Conservation (phyloP, 2,329 filamentous ascomycete species). For the Trichoderma simmonsii region DNA sequence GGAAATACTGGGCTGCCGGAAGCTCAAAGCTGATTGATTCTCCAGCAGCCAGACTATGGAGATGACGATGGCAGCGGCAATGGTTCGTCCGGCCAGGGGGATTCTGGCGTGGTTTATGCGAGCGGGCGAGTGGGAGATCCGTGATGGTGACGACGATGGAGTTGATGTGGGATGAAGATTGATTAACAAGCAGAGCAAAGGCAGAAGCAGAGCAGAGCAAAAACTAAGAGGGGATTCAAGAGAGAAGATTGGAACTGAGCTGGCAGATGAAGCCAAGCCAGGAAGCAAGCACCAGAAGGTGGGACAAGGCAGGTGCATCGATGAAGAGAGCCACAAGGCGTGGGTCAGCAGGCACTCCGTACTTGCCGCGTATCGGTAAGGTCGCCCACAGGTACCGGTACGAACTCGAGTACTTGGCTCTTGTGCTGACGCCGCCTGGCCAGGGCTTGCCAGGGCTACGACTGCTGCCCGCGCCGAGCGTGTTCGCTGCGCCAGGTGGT, state of each 20-base stretch:
- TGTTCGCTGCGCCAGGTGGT: not conserved
- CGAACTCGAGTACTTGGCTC: not conserved
- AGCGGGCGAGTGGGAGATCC: not conserved
- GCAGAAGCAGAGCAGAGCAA: not conserved
- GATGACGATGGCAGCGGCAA: not conserved
- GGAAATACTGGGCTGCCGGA: constrained; percentile 8
- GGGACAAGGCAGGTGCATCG: constrained; percentile 11
- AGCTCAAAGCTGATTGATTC: constrained; percentile 13
- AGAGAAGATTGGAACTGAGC: not conserved
- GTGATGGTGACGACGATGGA: not conserved
- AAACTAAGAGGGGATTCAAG: not conserved
- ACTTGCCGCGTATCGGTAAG: constrained; percentile 10
- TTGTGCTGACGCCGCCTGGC: not conserved
- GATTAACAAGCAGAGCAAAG: not conserved
- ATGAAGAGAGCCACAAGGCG: not conserved
- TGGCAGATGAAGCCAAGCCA: not conserved
- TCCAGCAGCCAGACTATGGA: constrained; percentile 11
- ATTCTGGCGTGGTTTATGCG: not conserved
- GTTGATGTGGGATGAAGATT: not conserved
- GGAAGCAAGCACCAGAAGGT: not conserved
- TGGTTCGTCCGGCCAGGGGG: not conserved
- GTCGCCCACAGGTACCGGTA: constrained; percentile 3
- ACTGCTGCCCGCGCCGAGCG: not conserved
- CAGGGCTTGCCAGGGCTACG: not conserved
- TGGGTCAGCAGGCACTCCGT: constrained; percentile 15